Evolutionary conservation across 345 rosid species (phyloP), one percentile per base, ranked within the genome.

Genomic region (Populus simonii): DNA sequence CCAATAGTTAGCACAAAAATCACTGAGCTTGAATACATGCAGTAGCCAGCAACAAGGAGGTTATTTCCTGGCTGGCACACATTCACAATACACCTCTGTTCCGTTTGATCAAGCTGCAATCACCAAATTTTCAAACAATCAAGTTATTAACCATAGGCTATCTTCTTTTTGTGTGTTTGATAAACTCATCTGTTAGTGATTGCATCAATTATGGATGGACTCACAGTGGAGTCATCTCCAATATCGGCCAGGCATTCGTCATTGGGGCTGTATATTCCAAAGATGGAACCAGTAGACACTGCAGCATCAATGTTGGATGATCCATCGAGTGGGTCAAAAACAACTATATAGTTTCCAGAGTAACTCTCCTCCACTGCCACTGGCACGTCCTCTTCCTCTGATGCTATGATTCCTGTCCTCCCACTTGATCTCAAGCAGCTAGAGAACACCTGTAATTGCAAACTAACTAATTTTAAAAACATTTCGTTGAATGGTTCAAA

Each of bases 361-460:
- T 86, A 95, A 77, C 96, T 93, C 83, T 93, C 98, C 62, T 93
- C 96, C 69, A 93, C 99, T 0, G 98, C 98, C 49, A 95, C 99
- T 3, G 99, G 99, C 41, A 95, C 98, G 53, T 95, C 99, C 85
- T 95, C 98, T 88, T 93, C 98, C 82, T 93, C 97, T 7, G 99
- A 95, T 7, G 99, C 98, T 68, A 95, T 93, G 66, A 95, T 95
- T 77, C 97, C 98, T 1, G 99, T 93, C 68, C 99, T 82, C 45
- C 98, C 99, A 71, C 98, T 92, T 66, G 99, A 95, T 80, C 90
- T 93, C 87, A 95, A 80, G 78, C 99, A 95, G 87, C 83, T 92
- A 0, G 99, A 93, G 79, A 95, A 95, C 79, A 95, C 99, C 99
- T 95, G 81, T 31, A 81, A 78, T 39, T 74, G 31, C 75, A 83